Base-by-base conservation (phyloP, 73 alveolate genomes). In the Blepharisma stoltei region DNA sequence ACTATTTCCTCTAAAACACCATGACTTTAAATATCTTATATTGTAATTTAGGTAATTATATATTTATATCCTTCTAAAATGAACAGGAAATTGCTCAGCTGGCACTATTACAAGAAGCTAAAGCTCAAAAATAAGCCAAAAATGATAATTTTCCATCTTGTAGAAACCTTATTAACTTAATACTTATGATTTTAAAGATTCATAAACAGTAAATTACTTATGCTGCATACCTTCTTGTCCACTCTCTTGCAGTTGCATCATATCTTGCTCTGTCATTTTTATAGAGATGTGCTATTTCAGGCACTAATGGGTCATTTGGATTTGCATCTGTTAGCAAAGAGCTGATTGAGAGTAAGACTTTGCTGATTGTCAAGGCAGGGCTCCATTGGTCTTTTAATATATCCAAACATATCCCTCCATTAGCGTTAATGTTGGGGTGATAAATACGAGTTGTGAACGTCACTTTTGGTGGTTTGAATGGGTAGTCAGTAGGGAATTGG, bases 391-490 rank as follows among this genome's bases (percentile, higher is more conserved):
- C 98, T 91, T 94, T 89, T 80, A 95, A 88, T 65, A 95, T 95
- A 80, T 89, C 97, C 66, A 94, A 81, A 89, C 98, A 87, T 67
- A 94, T 92, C 6, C 91, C 67, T 32, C 97, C 98, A 73, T 90
- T 94, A 45, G 94, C 83, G 87, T 88, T 89, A 76, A 96, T 95
- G 81, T 94, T 95, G 23, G 98, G 97, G 86, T 92, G 98, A 86
- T 94, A 95, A 82, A 95, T 90, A 78, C 94, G 77, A 50, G 98
- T 91, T 11, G 88, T 83, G 88, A 92, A 92, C 11, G 78, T 38
- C 21, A 86, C 93, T 85, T 82, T 96, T 48, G 97, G 98, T 37
- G 99, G 98, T 81, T 93, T 92, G 93, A 94, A 95, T 41, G 99
- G 98, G 82, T 89, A 96, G 82, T 96, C 98, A 21, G 93, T 81